Evolutionary conservation across 2,329 filamentous ascomycete species (phyloP).

Genomic region (Helotiales sp.): DNA sequence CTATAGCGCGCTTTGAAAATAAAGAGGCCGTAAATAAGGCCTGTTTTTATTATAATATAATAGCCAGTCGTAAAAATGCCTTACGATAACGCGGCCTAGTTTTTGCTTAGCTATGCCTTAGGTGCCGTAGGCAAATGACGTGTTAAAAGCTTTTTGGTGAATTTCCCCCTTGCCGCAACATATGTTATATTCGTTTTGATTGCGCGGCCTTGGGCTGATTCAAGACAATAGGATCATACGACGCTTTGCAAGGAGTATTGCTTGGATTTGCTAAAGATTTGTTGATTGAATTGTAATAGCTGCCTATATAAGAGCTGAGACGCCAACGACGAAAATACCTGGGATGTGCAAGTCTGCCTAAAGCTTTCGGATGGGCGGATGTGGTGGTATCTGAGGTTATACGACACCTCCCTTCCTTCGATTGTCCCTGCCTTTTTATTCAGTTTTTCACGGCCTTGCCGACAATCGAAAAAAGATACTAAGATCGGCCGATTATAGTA

Average conservation of each 20-base stretch:
- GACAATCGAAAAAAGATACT: slow-evolving; percentile 22
- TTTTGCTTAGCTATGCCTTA: neutral
- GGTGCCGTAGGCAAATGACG: neutral
- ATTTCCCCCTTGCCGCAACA: neutral
- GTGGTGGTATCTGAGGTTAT: neutral
- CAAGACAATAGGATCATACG: neutral
- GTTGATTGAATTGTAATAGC: neutral
- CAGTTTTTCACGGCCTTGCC: slow-evolving; percentile 22
- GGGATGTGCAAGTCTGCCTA: neutral
- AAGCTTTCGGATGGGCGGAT: neutral
- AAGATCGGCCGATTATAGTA: slow-evolving; percentile 28
- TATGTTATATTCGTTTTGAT: neutral
- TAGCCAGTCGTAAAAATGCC: too few relatives aligned
- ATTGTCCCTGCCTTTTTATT: neutral
- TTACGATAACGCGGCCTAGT: neutral
- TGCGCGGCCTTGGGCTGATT: neutral
- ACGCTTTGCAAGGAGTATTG: neutral
- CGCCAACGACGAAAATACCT: neutral
- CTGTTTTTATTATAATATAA: neutral
- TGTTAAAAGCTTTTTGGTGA: neutral
- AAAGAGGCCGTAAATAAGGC: neutral
- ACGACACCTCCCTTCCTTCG: too few relatives aligned
- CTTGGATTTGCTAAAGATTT: neutral
- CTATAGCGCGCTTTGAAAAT: slow-evolving; percentile 8
- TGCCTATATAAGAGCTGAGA: neutral